Base-by-base conservation (phyloP, 805 yeast genomes). In the Starmerella riodocensis region DNA sequence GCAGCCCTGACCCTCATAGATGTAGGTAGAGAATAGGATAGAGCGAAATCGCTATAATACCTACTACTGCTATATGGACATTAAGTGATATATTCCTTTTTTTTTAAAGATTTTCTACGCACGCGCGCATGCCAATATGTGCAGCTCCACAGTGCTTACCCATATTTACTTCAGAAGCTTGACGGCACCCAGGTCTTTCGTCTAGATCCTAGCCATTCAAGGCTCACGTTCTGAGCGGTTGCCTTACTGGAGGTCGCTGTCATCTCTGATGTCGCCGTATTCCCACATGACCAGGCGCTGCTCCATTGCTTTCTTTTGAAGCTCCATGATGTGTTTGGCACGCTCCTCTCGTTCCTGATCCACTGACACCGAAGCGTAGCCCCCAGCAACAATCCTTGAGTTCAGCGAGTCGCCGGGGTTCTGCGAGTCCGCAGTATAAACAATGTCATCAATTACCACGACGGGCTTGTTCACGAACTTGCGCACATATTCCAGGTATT, bases 221-320 rank as follows among this genome's bases (percentile, higher is more conserved):
- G n/a, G n/a, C n/a, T n/a, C n/a, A n/a, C n/a, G n/a, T n/a, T n/a
- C n/a, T n/a, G n/a, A n/a, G n/a, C 13, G 13, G 4, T 4, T 12
- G 6, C 6, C 8, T 3, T 7, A 23, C 32, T 39, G 46, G 40
- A 47, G 44, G 46, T 46, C 50, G n/a, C 73, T 78, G 40, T 73
- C 78, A 39, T 65, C 73, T 28, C 76, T 69, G 27, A 79, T 70
- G 53, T 78, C 84, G 36, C 86, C 86, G 49, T 71, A 74, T 58
- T 75, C 74, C 86, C 86, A 78, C 54, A 81, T 76, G 4, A 85
- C 85, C 17, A 59, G 52, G 44, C 73, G 75, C 24, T 51, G 57
- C 14, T 57, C 38, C 53, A 66, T 71, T 22, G 84, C 84, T 6
- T 47, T 50, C 16, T 49, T 43, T 56, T 78, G 78, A 3, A 65